Evolutionary conservation across 768 basidiomycete genomes (phyloP).

Genomic region (Austroboletus eburneus): DNA sequence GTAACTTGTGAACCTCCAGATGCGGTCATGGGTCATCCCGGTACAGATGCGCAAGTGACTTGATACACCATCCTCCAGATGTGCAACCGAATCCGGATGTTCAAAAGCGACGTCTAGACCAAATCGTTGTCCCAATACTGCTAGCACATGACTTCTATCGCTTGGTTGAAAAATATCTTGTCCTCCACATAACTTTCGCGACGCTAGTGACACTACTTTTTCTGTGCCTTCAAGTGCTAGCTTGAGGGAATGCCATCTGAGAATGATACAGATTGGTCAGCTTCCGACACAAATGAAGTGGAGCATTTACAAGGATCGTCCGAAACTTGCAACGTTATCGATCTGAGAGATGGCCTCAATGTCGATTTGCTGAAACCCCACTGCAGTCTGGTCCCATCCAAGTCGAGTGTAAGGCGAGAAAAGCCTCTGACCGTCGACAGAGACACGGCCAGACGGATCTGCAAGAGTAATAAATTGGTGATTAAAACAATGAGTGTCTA

Average conservation of each 20-base stretch:
- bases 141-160: neutral
- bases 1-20: slow-evolving; percentile 6
- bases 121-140: slow-evolving; percentile 1
- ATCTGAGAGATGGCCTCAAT: neutral
- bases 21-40: neutral
- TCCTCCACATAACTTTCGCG: neutral
- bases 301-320: slow-evolving; percentile 1
- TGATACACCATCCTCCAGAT: slow-evolving; percentile 1
- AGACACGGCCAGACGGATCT: neutral
- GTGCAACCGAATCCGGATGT: neutral
- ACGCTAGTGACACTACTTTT: neutral
- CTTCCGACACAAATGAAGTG: neutral
- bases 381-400: slow-evolving; percentile 1
- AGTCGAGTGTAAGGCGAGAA: slow-evolving; percentile 1
- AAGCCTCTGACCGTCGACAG: neutral
- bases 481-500: neutral
- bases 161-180: neutral
- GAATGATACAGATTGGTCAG: neutral
- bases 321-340: neutral
- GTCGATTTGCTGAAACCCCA: neutral
- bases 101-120: neutral
- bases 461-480: neutral
- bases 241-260: neutral
- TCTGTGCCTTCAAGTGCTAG: neutral
- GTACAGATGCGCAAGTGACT: slow-evolving; percentile 10